Conservation (phyloP, 768 basidiomycete genomes). For the Psilocybe azurescens region DNA sequence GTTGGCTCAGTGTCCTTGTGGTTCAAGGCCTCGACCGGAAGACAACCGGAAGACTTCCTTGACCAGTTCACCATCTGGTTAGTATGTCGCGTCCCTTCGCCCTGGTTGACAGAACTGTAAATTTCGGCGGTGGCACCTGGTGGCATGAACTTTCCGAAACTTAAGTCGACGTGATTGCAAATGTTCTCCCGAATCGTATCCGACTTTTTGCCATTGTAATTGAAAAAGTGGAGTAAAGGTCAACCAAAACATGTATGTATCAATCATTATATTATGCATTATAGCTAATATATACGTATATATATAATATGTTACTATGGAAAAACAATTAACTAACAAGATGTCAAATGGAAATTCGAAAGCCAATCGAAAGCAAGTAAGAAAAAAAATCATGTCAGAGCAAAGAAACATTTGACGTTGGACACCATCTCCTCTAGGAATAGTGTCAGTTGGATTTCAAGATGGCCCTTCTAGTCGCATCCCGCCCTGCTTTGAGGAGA, state of each 20-base stretch:
- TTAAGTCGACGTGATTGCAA: conserved; percentile 1
- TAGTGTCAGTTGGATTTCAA: conserved; percentile 43
- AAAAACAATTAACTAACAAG: conserved; percentile 18
- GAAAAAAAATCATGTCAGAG: conserved; percentile 19
- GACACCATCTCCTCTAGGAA: conserved; percentile 15
- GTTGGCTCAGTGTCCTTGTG: not conserved
- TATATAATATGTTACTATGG: conserved; percentile 20
- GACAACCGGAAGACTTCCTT: not conserved
- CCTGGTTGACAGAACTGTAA: conserved; percentile 32
- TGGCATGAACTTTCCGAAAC: conserved; percentile 15
- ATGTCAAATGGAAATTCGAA: conserved; percentile 22
- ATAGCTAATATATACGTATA: conserved; percentile 12
- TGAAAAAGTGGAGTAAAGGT: conserved; percentile 12
- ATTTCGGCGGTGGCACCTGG: conserved; percentile 23
- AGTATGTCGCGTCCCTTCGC: conserved; percentile 13
- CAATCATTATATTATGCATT: conserved; percentile 23
- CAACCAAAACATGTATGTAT: conserved; percentile 9
- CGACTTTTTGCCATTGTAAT: conserved; percentile 1
- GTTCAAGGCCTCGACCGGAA: not conserved
- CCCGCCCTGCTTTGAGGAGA: conserved; percentile 88
- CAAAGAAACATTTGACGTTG: conserved; percentile 21
- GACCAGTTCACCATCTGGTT: conserved; percentile 1
- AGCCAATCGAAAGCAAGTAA: conserved; percentile 19
- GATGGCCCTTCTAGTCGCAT: conserved; percentile 77
- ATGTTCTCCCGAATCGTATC: conserved; percentile 2